Percentiles rank a stretch among this genome's conserved stretches.
Evolutionary conservation across 768 basidiomycete genomes (phyloP).

Genomic region (Daedalea quercina): DNA sequence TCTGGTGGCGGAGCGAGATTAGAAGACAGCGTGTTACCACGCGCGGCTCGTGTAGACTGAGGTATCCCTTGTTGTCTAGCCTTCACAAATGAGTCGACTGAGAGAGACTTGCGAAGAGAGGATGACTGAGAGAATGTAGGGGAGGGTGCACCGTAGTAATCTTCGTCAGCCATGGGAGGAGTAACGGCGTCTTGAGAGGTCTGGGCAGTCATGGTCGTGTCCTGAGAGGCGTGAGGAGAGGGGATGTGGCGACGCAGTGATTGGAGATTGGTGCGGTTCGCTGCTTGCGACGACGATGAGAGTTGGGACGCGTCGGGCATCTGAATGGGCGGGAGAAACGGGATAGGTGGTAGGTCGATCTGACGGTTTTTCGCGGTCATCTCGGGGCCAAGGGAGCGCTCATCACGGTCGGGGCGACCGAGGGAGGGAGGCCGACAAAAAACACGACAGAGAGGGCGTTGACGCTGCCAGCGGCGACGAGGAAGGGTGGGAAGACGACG

Average conservation of each 20-base stretch:
- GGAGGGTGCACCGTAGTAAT: slow-evolving; percentile 2
- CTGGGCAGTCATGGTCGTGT: slow-evolving; percentile 22
- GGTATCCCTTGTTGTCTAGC: slow-evolving; percentile 7
- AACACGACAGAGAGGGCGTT: slow-evolving; percentile 2
- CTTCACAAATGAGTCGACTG: slow-evolving; percentile 68
- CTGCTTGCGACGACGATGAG: slow-evolving; percentile 9
- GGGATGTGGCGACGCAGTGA: slow-evolving; percentile 36
- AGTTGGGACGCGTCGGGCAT: slow-evolving; percentile 29
- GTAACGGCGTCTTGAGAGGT: slow-evolving; percentile 13
- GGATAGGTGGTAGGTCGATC: slow-evolving; percentile 29
- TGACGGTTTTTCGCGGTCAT: slow-evolving; percentile 19
- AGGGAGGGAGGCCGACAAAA: background rate
- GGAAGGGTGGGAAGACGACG: background rate
- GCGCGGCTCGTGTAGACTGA: slow-evolving; percentile 8
- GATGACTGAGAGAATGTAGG: slow-evolving; percentile 28
- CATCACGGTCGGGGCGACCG: slow-evolving; percentile 2
- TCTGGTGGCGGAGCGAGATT: slow-evolving; percentile 8
- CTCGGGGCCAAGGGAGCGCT: slow-evolving; percentile 1
- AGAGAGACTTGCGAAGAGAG: slow-evolving; percentile 64
- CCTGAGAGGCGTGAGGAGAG: slow-evolving; percentile 16
- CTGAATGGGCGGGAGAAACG: slow-evolving; percentile 38
- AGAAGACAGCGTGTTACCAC: slow-evolving; percentile 15
- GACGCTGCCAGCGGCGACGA: background rate
- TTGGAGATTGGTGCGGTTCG: slow-evolving; percentile 35
- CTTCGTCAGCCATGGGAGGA: background rate